phyloP scores from a whole-genome alignment of 257 asterid genomes.

The Dorcoceras hygrometricum region DNA sequence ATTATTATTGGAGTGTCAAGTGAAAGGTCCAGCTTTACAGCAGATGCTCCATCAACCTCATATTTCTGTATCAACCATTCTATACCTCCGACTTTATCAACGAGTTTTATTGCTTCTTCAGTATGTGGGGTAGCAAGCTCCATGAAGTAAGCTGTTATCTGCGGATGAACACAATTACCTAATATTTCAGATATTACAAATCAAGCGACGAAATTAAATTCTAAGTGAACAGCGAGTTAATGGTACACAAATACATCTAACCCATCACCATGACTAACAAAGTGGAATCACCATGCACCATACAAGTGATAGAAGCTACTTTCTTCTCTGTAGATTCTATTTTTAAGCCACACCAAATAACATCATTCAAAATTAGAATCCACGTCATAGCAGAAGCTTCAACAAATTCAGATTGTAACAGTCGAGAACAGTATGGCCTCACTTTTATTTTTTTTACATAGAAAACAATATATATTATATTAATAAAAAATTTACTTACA shows the following conservation, averaged over 20 bases:
- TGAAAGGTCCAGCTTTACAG: slow-evolving; percentile 88
- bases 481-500: too few relatives aligned
- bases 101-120: slow-evolving; percentile 91
- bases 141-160: slow-evolving; percentile 94
- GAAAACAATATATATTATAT: too few relatives aligned
- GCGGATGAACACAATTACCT: slow-evolving; percentile 29
- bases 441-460: too few relatives aligned
- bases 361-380: too few relatives aligned
- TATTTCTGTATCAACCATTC: slow-evolving; percentile 97
- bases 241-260: too few relatives aligned
- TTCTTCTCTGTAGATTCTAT: too few relatives aligned
- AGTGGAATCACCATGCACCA: neutral
- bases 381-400: too few relatives aligned
- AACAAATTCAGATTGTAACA: too few relatives aligned
- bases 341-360: too few relatives aligned
- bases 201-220: neutral
- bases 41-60: slow-evolving; percentile 97
- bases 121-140: slow-evolving; percentile 97
- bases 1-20: slow-evolving; percentile 88
- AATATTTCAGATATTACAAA: slow-evolving; percentile 22
- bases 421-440: too few relatives aligned
- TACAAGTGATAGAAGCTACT: neutral
- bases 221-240: neutral
- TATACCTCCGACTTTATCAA: slow-evolving; percentile 97
- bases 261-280: neutral